Evolutionary conservation across 176 grass and related monocot genomes (phyloP).

Genomic region (Avena insularis): DNA sequence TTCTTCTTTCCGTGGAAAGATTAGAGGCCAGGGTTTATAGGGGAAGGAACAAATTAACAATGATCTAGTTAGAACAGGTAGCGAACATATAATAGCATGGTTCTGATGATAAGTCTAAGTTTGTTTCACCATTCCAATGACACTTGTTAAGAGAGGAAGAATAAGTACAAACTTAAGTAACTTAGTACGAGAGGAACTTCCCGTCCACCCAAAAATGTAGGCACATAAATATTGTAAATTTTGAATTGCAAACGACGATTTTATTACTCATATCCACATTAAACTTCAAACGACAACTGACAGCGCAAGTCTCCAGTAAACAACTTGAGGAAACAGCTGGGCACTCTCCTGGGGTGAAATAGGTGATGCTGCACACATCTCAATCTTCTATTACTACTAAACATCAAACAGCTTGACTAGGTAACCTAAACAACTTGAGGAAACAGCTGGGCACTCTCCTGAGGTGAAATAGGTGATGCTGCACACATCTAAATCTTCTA

Average conservation of each 20-base stretch:
- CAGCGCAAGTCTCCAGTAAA: neutral
- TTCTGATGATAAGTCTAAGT: neutral
- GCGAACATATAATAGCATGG: constrained; percentile 20
- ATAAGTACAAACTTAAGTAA: neutral
- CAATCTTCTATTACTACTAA: constrained; percentile 6
- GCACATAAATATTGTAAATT: neutral
- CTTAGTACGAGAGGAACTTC: neutral
- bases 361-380: neutral
- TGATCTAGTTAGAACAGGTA: neutral
- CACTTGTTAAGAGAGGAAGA: constrained; percentile 24
- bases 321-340: constrained; percentile 30
- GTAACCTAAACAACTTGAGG: constrained; percentile 9
- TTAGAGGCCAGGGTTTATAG: neutral
- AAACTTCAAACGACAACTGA: neutral
- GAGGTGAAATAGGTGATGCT: neutral
- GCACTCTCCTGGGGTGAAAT: neutral
- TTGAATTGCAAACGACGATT: neutral
- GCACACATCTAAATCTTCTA: neutral
- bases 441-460: constrained; percentile 20
- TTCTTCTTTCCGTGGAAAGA: constrained; percentile 22
- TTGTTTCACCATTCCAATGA: constrained; percentile 11
- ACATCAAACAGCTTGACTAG: neutral
- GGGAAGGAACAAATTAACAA: constrained; percentile 21
- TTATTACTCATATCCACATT: constrained; percentile 10
- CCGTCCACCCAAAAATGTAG: neutral